A percentile compares a stretch with the other conserved stretches of the same genome.
phyloP scores from a whole-genome alignment of 1,284 basidiomycete genomes.

The Tilletia horrida region DNA sequence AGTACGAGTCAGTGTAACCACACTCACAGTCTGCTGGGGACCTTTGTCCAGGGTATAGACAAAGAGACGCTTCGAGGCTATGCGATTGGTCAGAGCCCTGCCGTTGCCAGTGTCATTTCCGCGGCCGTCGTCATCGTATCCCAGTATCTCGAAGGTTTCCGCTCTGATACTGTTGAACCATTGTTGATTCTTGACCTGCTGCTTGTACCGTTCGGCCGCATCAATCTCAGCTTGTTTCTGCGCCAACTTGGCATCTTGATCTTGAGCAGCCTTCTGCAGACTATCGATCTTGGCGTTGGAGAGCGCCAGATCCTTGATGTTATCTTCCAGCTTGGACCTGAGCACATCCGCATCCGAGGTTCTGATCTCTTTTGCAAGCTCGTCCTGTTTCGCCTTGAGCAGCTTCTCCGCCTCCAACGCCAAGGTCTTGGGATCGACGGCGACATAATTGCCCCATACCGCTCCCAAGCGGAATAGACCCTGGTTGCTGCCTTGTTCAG shows the following conservation, averaged over 20 bases:
- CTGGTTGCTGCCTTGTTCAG: background rate
- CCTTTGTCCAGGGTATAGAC: background rate
- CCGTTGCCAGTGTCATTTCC: too few relatives aligned
- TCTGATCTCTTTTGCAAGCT: background rate
- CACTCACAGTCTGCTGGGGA: background rate
- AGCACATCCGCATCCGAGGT: background rate
- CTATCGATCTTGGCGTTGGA: background rate
- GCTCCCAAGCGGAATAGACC: slow-evolving; percentile 6
- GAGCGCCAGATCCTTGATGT: background rate
- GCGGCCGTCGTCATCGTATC: background rate
- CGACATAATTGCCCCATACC: slow-evolving; percentile 10
- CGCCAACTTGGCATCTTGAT: background rate
- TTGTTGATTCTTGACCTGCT: background rate
- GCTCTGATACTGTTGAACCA: background rate
- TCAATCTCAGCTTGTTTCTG: background rate
- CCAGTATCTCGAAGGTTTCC: background rate
- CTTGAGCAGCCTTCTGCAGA: background rate
- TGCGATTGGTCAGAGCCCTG: background rate
- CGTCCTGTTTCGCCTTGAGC: background rate
- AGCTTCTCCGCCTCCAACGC: background rate
- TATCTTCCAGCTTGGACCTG: background rate
- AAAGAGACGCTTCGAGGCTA: background rate
- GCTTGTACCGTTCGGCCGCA: background rate
- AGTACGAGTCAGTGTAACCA: background rate
- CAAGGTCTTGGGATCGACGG: background rate